Evolutionary conservation across 352 stramenopile genomes (phyloP).

Genomic region (Pilasporangium apinafurcum): DNA sequence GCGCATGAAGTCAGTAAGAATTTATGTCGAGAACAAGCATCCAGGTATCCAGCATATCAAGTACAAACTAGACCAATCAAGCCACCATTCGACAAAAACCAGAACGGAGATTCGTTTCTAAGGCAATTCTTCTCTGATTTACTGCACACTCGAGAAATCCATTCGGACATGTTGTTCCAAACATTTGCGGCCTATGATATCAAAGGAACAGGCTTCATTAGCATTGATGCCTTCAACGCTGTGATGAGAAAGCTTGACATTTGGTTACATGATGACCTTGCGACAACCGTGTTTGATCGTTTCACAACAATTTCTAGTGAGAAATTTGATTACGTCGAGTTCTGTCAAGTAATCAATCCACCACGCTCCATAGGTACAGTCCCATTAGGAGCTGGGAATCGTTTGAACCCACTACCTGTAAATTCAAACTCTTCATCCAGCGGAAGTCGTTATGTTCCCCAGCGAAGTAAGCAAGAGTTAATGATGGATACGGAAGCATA

Average conservation of each 20-base stretch:
- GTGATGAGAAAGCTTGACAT: constrained; percentile 65
- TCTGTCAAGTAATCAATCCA: constrained; percentile 34
- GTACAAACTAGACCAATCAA: too few species aligned
- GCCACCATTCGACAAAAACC: background rate
- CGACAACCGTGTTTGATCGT: constrained; percentile 29
- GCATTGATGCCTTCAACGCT: constrained; percentile 48
- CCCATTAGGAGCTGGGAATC: too few species aligned
- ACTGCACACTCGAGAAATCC: constrained; percentile 29
- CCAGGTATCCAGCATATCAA: too few species aligned
- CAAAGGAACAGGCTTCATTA: constrained; percentile 51
- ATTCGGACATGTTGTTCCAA: constrained; percentile 16
- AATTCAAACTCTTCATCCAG: too few species aligned
- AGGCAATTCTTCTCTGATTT: constrained; percentile 43
- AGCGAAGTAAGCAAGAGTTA: too few species aligned
- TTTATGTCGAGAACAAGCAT: too few species aligned
- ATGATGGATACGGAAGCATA: too few species aligned
- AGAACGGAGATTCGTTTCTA: constrained; percentile 27
- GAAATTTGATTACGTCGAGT: constrained; percentile 72
- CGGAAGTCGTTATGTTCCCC: too few species aligned
- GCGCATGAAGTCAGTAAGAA: too few species aligned
- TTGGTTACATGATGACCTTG: constrained; percentile 30
- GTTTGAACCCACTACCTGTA: too few species aligned
- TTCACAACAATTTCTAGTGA: constrained; percentile 38
- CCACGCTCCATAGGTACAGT: too few species aligned
- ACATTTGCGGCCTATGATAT: constrained; percentile 57